phyloP scores from a whole-genome alignment of 257 asterid genomes.

The Solanum chmielewskii region DNA sequence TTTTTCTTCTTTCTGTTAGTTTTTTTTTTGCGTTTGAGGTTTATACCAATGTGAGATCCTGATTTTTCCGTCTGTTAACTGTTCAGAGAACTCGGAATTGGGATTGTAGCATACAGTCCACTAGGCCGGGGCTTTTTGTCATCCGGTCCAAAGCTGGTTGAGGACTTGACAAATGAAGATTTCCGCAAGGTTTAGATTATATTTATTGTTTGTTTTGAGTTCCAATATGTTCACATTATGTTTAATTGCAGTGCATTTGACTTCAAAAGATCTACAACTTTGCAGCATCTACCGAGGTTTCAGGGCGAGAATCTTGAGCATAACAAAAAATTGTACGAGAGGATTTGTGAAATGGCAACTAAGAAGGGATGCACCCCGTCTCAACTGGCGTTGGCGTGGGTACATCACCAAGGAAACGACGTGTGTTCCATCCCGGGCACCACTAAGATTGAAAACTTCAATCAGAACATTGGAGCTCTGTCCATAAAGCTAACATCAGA shows the following conservation, averaged over 20 bases:
- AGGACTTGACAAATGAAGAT: constrained; percentile 20
- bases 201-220: background rate
- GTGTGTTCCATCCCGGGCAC: constrained; percentile 45
- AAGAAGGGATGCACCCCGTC: constrained; percentile 43
- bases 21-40: background rate
- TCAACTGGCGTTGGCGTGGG: constrained; percentile 52
- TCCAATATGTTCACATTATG: background rate
- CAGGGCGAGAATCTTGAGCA: constrained; percentile 29
- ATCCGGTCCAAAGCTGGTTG: constrained; percentile 23
- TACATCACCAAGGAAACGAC: constrained; percentile 42
- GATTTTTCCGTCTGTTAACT: background rate
- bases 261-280: background rate
- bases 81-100: constrained; percentile 45
- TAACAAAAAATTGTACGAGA: constrained; percentile 19
- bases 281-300: constrained; percentile 32
- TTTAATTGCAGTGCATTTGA: background rate
- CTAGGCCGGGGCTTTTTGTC: constrained; percentile 46
- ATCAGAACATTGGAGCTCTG: constrained; percentile 22
- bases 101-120: constrained; percentile 48
- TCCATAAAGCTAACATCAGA: constrained; percentile 19
- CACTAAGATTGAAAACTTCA: constrained; percentile 26
- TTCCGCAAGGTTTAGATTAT: constrained; percentile 18
- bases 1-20: background rate
- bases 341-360: constrained; percentile 16
- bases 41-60: background rate